Conservation (phyloP, 805 yeast species). For the Pichia paraexigua region DNA sequence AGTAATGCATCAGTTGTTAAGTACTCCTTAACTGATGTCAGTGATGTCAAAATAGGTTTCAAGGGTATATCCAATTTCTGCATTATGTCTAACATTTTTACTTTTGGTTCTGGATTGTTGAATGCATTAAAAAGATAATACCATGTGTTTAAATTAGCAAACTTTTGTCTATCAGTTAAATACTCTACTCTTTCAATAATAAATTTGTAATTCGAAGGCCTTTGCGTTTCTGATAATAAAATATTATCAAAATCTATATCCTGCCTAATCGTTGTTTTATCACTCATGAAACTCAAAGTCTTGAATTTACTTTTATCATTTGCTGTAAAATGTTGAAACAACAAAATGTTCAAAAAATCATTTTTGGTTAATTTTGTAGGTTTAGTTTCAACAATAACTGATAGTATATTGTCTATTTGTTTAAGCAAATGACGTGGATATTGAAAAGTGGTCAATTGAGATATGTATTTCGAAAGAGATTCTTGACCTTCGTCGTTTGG, state of each 20-base stretch:
- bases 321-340: slow-evolving; percentile 16
- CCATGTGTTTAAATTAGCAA: slow-evolving; percentile 24
- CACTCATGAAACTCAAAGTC: slow-evolving; percentile 17
- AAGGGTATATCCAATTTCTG: slow-evolving; percentile 14
- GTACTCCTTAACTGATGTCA: slow-evolving; percentile 11
- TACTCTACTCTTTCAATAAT: slow-evolving; percentile 17
- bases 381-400: slow-evolving; percentile 9
- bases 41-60: slow-evolving; percentile 19
- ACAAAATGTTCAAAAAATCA: slow-evolving; percentile 13
- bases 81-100: slow-evolving; percentile 20
- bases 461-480: slow-evolving; percentile 14
- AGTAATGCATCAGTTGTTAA: slow-evolving; percentile 14
- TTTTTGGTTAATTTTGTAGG: slow-evolving; percentile 17
- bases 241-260: slow-evolving; percentile 26
- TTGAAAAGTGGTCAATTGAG: slow-evolving; percentile 14
- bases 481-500: slow-evolving; percentile 9
- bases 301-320: slow-evolving; percentile 14
- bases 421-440: slow-evolving; percentile 11
- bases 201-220: slow-evolving; percentile 12
- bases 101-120: slow-evolving; percentile 12
- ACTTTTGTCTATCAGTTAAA: slow-evolving; percentile 8
- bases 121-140: slow-evolving; percentile 20
- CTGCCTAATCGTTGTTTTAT: slow-evolving; percentile 12
- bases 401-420: slow-evolving; percentile 12
- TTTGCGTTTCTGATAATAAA: slow-evolving; percentile 14